Percentiles rank a stretch among this genome's conserved stretches.
These are phyloP conservation scores for Auricularia cornea DNA, from an alignment of 768 basidiomycete species.

Conservation along the genomic window DNA sequence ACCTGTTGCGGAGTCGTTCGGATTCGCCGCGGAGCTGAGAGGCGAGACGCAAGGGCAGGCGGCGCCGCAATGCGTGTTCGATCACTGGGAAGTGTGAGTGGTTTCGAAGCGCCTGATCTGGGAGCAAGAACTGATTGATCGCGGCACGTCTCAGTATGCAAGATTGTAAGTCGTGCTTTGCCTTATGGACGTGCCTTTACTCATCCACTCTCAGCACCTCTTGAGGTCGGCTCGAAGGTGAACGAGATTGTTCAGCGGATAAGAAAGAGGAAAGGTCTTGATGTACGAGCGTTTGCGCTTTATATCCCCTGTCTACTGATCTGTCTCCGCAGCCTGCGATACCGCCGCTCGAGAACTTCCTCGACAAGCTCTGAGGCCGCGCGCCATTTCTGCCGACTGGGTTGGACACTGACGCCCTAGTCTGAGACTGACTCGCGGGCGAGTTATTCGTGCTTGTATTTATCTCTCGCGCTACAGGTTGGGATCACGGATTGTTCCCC, in stretches of 20 bases:
- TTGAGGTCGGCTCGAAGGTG: constrained; percentile 32
- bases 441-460: too few species aligned
- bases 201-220: constrained; percentile 11
- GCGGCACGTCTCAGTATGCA: constrained; percentile 7
- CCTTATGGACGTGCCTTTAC: not conserved
- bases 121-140: not conserved
- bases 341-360: constrained; percentile 26
- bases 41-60: constrained; percentile 42
- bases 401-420: too few species aligned
- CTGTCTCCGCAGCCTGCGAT: constrained; percentile 23
- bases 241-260: constrained; percentile 31
- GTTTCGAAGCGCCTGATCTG: not conserved
- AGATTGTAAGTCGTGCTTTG: constrained; percentile 8
- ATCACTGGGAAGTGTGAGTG: constrained; percentile 21
- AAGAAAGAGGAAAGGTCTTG: constrained; percentile 38
- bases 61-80: constrained; percentile 41
- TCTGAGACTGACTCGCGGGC: too few species aligned
- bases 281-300: constrained; percentile 8
- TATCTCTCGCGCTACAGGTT: too few species aligned
- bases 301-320: not conserved
- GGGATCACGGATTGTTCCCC: too few species aligned
- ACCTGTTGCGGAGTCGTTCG: constrained; percentile 30
- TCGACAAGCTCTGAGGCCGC: constrained; percentile 31
- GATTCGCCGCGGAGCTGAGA: constrained; percentile 42
- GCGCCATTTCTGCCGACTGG: too few species aligned